These are phyloP conservation scores for Acanthamoeba lenticulata DNA, from an alignment of 208 protist species.

Conservation along the genomic window DNA sequence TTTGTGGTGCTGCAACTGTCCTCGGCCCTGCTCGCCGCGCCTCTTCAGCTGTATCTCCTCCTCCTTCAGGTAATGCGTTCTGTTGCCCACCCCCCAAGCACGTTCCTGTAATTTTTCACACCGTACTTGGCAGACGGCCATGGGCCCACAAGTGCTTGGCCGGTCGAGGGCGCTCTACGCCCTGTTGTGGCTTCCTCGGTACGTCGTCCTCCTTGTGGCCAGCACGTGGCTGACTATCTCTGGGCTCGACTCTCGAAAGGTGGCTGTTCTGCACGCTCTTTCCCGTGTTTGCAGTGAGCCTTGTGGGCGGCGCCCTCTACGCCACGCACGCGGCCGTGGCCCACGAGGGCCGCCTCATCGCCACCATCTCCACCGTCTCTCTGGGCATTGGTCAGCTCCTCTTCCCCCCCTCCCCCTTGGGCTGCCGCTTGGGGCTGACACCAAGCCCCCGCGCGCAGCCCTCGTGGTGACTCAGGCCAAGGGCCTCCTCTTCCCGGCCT, in stretches of 20 bases:
- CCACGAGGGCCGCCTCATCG: not conserved
- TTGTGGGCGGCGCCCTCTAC: not conserved
- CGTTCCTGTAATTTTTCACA: not conserved
- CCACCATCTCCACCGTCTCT: not conserved
- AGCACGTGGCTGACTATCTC: no score
- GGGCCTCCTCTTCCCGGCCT: slow-evolving; percentile 3
- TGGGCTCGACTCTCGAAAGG: not conserved
- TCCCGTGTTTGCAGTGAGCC: not conserved
- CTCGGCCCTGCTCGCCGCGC: not conserved
- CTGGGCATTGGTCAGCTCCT: not conserved
- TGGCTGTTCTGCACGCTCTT: slow-evolving; percentile 8
- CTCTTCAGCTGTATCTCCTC: slow-evolving; percentile 34
- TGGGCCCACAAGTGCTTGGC: not conserved
- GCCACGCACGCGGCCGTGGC: not conserved
- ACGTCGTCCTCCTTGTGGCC: not conserved
- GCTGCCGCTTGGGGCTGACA: no score
- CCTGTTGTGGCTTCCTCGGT: not conserved
- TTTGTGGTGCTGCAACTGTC: not conserved
- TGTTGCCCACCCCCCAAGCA: not conserved
- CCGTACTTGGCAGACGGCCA: not conserved
- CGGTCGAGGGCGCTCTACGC: not conserved
- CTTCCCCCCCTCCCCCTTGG: not conserved
- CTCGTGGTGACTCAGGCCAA: not conserved
- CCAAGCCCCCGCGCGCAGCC: no score
- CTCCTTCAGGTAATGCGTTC: not conserved